Evolutionary conservation across 164 flowering plant species (phyloP).

Genomic region (Dillenia suffruticosa): DNA sequence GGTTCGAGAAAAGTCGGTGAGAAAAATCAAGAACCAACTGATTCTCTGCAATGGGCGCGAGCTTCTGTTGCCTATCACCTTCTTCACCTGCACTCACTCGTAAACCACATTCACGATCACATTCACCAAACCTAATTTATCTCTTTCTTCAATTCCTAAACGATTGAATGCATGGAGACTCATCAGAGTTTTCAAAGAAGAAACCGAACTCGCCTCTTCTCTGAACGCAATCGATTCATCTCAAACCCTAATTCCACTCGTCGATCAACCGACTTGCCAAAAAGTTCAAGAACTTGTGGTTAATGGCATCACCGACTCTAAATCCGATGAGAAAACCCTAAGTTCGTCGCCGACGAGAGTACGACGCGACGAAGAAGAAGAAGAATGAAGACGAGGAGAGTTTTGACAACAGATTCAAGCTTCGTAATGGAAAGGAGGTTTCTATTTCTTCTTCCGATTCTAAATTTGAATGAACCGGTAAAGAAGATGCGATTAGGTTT

Average conservation of each 20-base stretch:
- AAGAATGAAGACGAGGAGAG: slow-evolving; percentile 29
- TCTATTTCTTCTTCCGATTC: not conserved
- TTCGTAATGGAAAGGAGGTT: slow-evolving; percentile 66
- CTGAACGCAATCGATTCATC: not conserved
- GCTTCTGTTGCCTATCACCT: no score
- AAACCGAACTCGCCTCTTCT: slow-evolving; percentile 7
- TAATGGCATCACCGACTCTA: slow-evolving; percentile 11
- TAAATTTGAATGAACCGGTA: no score
- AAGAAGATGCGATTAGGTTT: not conserved
- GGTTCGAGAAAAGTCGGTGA: no score
- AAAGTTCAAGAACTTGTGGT: not conserved
- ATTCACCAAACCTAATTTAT: no score
- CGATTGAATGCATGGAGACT: not conserved
- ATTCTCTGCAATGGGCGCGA: no score
- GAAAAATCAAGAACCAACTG: no score
- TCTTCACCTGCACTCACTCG: no score
- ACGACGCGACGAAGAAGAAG: slow-evolving; percentile 15
- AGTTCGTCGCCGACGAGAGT: slow-evolving; percentile 2
- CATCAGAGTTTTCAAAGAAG: slow-evolving; percentile 16
- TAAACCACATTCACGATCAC: no score
- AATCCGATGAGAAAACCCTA: slow-evolving; percentile 12
- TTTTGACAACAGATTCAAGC: slow-evolving; percentile 41
- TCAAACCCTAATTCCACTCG: not conserved
- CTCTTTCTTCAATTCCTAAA: no score
- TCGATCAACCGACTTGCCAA: no score